These are phyloP conservation scores for Psilocybe sp. DNA, from an alignment of 768 basidiomycete genomes.

Conservation along the genomic window DNA sequence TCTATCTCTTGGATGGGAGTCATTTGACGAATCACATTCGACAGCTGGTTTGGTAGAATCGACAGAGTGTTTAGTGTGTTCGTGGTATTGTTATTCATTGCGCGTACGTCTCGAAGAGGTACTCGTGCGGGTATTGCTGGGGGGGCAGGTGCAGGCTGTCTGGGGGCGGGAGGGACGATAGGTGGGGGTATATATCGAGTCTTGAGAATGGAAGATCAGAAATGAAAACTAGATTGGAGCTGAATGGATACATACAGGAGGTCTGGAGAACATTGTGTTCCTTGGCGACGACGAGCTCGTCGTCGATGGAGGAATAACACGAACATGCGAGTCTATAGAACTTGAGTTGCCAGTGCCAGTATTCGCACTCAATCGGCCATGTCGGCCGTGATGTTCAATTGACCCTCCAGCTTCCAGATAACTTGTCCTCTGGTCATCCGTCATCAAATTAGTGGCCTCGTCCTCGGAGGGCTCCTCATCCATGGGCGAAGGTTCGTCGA, in stretches of 20 bases:
- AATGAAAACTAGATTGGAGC: not conserved
- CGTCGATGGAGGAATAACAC: constrained; percentile 11
- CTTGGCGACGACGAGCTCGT: constrained; percentile 11
- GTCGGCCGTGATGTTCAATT: not conserved
- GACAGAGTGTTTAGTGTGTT: not conserved
- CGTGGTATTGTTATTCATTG: not conserved
- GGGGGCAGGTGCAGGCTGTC: not conserved
- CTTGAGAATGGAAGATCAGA: not conserved
- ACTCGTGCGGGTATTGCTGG: not conserved
- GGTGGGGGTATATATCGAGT: not conserved
- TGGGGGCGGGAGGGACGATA: constrained; percentile 4
- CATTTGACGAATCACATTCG: too few species aligned
- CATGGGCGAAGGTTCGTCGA: constrained; percentile 1
- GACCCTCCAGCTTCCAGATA: not conserved
- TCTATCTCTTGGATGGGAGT: too few species aligned
- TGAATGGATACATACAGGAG: not conserved
- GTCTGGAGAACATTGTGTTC: not conserved
- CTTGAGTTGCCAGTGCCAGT: constrained; percentile 1
- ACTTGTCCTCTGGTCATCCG: constrained; percentile 7
- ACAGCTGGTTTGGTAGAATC: too few species aligned
- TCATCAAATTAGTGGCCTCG: constrained; percentile 8
- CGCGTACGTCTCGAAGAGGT: not conserved
- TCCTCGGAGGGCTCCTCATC: constrained; percentile 3
- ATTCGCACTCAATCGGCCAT: not conserved
- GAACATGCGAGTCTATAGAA: constrained; percentile 15